Conservation (phyloP, 306 rosid genomes). For the Neltuma alba region DNA sequence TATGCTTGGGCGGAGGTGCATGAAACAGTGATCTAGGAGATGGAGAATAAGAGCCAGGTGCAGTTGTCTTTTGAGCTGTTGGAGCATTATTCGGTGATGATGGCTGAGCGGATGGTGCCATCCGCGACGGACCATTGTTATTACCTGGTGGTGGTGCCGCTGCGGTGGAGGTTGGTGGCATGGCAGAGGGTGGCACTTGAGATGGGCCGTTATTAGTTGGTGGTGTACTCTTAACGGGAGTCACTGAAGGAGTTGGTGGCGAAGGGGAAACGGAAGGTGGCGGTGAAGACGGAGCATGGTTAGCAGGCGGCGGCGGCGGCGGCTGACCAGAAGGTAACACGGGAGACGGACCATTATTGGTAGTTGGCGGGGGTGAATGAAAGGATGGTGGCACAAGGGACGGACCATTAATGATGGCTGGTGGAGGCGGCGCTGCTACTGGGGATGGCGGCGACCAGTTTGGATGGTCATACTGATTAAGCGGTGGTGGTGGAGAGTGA, state of each 20-base stretch:
- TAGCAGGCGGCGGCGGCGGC: background rate
- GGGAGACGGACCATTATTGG: no score
- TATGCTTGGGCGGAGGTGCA: background rate
- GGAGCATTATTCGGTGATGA: constrained; percentile 4
- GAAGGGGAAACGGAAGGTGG: no score
- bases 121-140: background rate
- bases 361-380: no score
- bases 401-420: no score
- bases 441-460: background rate
- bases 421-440: no score
- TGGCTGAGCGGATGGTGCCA: background rate
- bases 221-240: background rate
- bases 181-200: background rate
- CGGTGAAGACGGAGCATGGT: background rate
- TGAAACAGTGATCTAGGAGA: background rate
- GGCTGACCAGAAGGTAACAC: no score
- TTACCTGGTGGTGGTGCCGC: background rate
- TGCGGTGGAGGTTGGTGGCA: background rate
- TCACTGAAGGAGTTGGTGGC: no score
- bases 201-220: background rate
- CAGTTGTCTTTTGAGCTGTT: background rate
- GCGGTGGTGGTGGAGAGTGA: constrained; percentile 2
- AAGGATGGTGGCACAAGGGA: no score
- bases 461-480: background rate
- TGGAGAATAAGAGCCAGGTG: background rate